Evolutionary conservation across 192 early-diverging fungal species (phyloP), one percentile per base, ranked within the genome.

Genomic region (Coemansia asiatica): DNA sequence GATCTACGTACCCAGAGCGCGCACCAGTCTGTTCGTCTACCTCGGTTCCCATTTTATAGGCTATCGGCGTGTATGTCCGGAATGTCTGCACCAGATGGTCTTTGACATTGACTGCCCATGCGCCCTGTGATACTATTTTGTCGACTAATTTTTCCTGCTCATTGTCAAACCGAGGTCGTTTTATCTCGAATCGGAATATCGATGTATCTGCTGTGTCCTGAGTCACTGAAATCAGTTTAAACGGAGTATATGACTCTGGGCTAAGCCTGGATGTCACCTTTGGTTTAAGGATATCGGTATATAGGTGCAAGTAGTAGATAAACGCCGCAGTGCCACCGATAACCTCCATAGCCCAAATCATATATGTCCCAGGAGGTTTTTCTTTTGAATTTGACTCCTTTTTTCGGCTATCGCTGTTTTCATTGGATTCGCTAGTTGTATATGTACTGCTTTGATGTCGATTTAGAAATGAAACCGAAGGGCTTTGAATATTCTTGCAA

Each of bases 1-100:
- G 71, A 40, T 92, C 89, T 22, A 90, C 38, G 51, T 80, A 70
- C 6, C 83, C 82, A 8, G 59, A 36, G 22, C 75, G 66, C 38
- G 63, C 28, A 0, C 66, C 79, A 1, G 59, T 57, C 16, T 68
- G 58, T 12, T 72, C 74, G 18, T 81, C 69, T 4, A 72, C 63
- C 2, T 27, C 25, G 5, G 72, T 64, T 6, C 64, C 60, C 9
- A 86, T 75, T 0, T 69, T 60, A 26, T 76, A 73, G 33, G 76
- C 85, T 1, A 91, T 75, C 4, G 90, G 90, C 22, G 90, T 91
- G 58, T 90, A 91, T 2, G 84, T 83, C 13, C 90, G 71, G 74
- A 85, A 84, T 23, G 87, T 87, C 65, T 91, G 88, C 54, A 89
- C 86, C 57, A 82, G 50, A 60, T 89, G 85, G 67, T 90, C 89